Evolutionary conservation across 2,329 filamentous ascomycete species (phyloP), one percentile per base, ranked within the genome.

Genomic region (Fusarium sp.): DNA sequence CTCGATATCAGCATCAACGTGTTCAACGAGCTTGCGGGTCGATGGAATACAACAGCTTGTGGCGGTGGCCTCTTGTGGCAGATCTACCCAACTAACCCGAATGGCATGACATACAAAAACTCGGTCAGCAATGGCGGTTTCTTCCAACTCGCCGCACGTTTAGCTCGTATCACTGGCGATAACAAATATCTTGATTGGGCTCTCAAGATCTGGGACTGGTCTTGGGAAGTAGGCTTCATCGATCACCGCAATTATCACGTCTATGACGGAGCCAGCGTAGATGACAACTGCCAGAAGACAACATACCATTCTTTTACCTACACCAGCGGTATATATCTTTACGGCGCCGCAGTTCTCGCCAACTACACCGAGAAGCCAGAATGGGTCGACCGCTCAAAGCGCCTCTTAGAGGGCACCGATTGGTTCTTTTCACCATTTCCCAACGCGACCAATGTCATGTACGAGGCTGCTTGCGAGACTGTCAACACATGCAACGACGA

Each of bases 71-170:
- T 96, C 53, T 87, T 90, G 64, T 96, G 93, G 93, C 94, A 97
- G 84, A 94, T 97, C 75, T 95, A 92, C 80, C 84, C 88, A 3
- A 89, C 88, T 76, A 96, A 97, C 80, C 84, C 85, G 53, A 90
- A 90, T 70, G 94, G 94, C 20, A 91, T 95, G 80, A 87, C 90
- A 78, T 96, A 97, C 88, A 96, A 95, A 83, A 96, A 96, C 84
- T 88, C 91, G 11, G 90, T 95, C 75, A 91, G 91, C 70, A 96
- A 96, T 81, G 94, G 93, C 47, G 91, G 91, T n/a, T 90, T 96
- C 80, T 95, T 97, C 82, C 92, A 95, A 78, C 87, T 97, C 18
- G 91, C 92, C 8, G 93, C 94, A 2, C 91, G 94, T 24, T 86
- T 96, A 20, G 92, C 91, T 32, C 89, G 91, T 53, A 91, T 90